Base-by-base conservation (phyloP, 1,284 basidiomycete species). In the Fistulinella cinereoalba region DNA sequence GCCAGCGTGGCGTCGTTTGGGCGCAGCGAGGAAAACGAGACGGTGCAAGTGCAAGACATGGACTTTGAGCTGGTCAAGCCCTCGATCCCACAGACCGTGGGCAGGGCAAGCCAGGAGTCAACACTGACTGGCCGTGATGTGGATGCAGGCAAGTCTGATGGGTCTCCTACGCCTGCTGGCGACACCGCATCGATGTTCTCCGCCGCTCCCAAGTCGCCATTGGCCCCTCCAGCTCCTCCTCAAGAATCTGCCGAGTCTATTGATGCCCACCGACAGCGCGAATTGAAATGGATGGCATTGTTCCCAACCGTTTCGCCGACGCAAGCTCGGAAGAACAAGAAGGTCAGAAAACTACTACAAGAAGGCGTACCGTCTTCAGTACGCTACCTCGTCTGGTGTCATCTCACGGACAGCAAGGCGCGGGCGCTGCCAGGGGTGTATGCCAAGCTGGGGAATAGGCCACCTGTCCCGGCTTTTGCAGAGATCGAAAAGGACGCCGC, bases 341-440 rank as follows among this genome's bases (percentile, higher is more conserved):
- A 95, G 65, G 78, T 94, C 13, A 78, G 81, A 53, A 89, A 88
- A 59, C 69, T 97, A 24, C 67, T 95, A 13, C 68, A 85, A 37
- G 91, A 93, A 29, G 83, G 87, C 18, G 86, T 97, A 0, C 94
- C 95, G 0, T 80, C 85, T 2, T 88, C 84, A 7, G 83, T 96
- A 15, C 75, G 92, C 19, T 93, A 91, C 48, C 78, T 84, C 28
- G 88, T 94, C 2, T 95, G 92, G 92, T 81, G 81, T 38, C 85
- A 87, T 64, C 67, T 95, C 37, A 83, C 83, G 2, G 85, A 90
- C 54, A 83, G 82, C 50, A 85, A 85, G 58, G 80, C 79, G 2
- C 81, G 83, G 33, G 72, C 76, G 31, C 78, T 87, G 33, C 76
- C 80, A 0, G 86, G 84, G 0, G 74, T 94, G 16, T 94, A 91